Conservation (phyloP, 345 rosid genomes). For the Rhodamnia argentea region DNA sequence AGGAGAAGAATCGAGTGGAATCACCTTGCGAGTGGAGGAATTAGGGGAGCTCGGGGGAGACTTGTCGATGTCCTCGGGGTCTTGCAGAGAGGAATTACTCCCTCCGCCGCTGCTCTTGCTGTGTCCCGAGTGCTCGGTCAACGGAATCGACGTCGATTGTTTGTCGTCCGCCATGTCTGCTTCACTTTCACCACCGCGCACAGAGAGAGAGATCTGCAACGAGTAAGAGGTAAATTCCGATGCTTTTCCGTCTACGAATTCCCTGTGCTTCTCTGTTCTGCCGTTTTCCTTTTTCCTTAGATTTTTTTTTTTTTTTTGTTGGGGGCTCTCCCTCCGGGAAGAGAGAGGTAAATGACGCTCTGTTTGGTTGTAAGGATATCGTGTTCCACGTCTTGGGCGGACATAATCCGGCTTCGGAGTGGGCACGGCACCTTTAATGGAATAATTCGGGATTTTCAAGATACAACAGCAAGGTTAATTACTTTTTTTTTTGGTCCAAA, state of each 20-base stretch:
- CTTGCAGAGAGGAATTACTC: slow-evolving; percentile 8
- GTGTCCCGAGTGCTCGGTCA: slow-evolving; percentile 7
- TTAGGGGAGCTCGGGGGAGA: slow-evolving; percentile 61
- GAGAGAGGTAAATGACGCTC: not conserved
- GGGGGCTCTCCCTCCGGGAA: not conserved
- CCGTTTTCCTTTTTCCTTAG: not conserved
- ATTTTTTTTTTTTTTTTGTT: not conserved
- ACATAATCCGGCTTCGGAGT: not conserved
- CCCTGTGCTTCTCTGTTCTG: not conserved
- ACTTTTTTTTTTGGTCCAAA: no score
- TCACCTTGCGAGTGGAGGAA: slow-evolving; percentile 78
- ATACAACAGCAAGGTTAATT: not conserved
- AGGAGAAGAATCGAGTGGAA: no score
- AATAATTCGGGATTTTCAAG: no score
- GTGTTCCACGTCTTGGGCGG: not conserved
- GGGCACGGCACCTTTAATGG: not conserved
- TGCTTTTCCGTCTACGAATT: not conserved
- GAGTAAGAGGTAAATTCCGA: not conserved
- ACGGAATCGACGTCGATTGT: slow-evolving; percentile 13
- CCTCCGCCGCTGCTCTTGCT: not conserved
- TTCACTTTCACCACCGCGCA: not conserved
- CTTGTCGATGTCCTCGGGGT: slow-evolving; percentile 43
- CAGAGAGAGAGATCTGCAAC: not conserved
- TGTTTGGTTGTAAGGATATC: not conserved
- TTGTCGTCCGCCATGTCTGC: slow-evolving; percentile 11